These are phyloP conservation scores for Echeveria elegans DNA, from an alignment of 164 flowering plant species.

Conservation along the genomic window DNA sequence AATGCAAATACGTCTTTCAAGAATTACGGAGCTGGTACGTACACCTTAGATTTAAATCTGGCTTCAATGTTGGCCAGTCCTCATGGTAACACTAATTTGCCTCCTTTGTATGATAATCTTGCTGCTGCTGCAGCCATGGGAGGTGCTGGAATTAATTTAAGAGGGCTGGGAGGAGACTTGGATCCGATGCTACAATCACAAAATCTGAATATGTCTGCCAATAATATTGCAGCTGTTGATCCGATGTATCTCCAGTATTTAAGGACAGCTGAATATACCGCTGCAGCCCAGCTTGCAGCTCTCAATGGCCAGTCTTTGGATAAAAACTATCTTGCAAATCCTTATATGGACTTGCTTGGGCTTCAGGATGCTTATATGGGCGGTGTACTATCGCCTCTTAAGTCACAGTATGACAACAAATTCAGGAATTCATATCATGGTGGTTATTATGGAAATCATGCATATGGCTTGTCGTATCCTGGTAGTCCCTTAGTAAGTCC, in stretches of 20 bases:
- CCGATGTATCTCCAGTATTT: constrained; percentile 62
- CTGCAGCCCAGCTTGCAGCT: constrained; percentile 46
- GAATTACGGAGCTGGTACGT: constrained; percentile 38
- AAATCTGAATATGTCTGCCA: constrained; percentile 28
- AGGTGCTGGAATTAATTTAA: constrained; percentile 39
- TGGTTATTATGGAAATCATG: constrained; percentile 61
- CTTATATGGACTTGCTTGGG: constrained; percentile 45
- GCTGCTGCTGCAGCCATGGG: constrained; percentile 38
- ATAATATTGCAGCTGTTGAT: constrained; percentile 37
- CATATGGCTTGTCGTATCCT: constrained; percentile 57
- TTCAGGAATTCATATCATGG: constrained; percentile 40
- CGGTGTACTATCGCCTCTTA: constrained; percentile 50
- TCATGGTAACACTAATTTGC: constrained; percentile 41
- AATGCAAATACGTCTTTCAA: constrained; percentile 27
- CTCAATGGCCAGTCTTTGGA: constrained; percentile 53
- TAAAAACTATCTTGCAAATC: constrained; percentile 41
- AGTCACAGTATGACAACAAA: constrained; percentile 56
- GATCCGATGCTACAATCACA: constrained; percentile 26
- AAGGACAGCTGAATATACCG: constrained; percentile 49
- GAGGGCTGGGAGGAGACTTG: constrained; percentile 35
- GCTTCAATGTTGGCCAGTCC: constrained; percentile 42
- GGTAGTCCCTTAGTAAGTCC: constrained; percentile 70
- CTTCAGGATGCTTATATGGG: constrained; percentile 71
- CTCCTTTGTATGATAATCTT: constrained; percentile 53
- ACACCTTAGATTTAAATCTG: constrained; percentile 32